Evolutionary conservation across 306 rosid species (phyloP).

Genomic region (Ochetophila trinervis): DNA sequence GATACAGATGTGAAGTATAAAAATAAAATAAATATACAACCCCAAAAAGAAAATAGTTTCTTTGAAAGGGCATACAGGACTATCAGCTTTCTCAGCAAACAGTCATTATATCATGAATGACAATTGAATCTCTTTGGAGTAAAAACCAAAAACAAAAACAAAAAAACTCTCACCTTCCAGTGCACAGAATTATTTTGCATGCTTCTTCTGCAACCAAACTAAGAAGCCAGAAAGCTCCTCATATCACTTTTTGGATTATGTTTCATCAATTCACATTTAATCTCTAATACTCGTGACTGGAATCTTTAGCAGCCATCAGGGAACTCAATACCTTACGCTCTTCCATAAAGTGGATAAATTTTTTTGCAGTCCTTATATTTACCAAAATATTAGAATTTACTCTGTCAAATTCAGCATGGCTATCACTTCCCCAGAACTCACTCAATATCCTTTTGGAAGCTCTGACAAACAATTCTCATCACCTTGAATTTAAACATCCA

Average conservation of each 20-base stretch:
- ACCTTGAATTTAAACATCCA: slow-evolving; percentile 42
- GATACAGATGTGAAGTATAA: not conserved
- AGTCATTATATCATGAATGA: slow-evolving; percentile 44
- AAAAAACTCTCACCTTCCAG: slow-evolving; percentile 31
- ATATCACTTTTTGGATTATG: slow-evolving; percentile 34
- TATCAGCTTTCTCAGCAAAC: slow-evolving; percentile 42
- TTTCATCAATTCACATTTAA: slow-evolving; percentile 14
- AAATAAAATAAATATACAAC: slow-evolving; percentile 26
- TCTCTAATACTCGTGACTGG: slow-evolving; percentile 35
- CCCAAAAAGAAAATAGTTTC: slow-evolving; percentile 22
- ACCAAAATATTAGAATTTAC: slow-evolving; percentile 50
- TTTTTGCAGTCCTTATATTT: slow-evolving; percentile 43
- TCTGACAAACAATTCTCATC: slow-evolving; percentile 35
- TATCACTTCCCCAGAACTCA: slow-evolving; percentile 29
- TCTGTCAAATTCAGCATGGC: slow-evolving; percentile 43
- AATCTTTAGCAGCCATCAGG: slow-evolving; percentile 30
- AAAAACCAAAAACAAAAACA: slow-evolving; percentile 12
- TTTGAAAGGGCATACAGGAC: slow-evolving; percentile 33
- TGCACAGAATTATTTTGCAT: slow-evolving; percentile 35
- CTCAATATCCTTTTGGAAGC: slow-evolving; percentile 35
- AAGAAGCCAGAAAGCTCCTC: slow-evolving; percentile 33
- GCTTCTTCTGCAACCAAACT: slow-evolving; percentile 26
- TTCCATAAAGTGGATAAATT: slow-evolving; percentile 34
- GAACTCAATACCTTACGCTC: slow-evolving; percentile 26
- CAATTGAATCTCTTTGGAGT: slow-evolving; percentile 38